A percentile compares a stretch with the other conserved stretches of the same genome.
phyloP scores from a whole-genome alignment of 352 stramenopile species.

The Phytophthora idaei region DNA sequence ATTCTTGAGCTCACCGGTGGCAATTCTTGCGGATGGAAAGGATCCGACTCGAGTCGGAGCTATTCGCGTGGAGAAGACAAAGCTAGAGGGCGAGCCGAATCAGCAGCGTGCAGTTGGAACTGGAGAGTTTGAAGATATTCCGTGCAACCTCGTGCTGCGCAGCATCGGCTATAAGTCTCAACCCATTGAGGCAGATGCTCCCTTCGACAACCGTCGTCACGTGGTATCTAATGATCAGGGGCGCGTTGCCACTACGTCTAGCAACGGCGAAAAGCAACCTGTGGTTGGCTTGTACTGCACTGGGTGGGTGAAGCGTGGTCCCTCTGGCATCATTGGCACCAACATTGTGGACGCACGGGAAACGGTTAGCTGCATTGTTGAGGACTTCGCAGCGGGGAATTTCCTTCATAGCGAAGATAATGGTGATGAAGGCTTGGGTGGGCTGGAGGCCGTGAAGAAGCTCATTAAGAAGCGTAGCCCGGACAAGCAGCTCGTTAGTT shows the following conservation, averaged over 20 bases:
- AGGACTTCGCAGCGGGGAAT: conserved; percentile 78
- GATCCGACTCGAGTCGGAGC: conserved; percentile 55
- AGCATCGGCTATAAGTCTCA: conserved; percentile 94
- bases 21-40: conserved; percentile 63
- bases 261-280: conserved; percentile 32
- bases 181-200: conserved; percentile 61
- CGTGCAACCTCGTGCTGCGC: conserved; percentile 75
- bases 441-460: conserved; percentile 49
- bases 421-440: conserved; percentile 25
- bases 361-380: conserved; percentile 93
- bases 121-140: conserved; percentile 86
- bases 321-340: conserved; percentile 97
- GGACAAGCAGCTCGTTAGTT: conserved; percentile 72
- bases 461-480: conserved; percentile 56
- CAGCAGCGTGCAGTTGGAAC: conserved; percentile 87
- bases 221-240: conserved; percentile 71
- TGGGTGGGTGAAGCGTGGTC: conserved; percentile 98
- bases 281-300: conserved; percentile 94
- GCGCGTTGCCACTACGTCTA: conserved; percentile 53
- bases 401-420: conserved; percentile 38
- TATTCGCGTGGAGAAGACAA: conserved; percentile 90
- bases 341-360: conserved; percentile 98
- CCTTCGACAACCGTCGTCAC: conserved; percentile 83
- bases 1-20: conserved; percentile 91
- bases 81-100: conserved; percentile 85